A percentile compares a stretch with the other conserved stretches of the same genome.
Evolutionary conservation across 2,329 filamentous ascomycete genomes (phyloP).

Genomic region (Apiospora koreana): DNA sequence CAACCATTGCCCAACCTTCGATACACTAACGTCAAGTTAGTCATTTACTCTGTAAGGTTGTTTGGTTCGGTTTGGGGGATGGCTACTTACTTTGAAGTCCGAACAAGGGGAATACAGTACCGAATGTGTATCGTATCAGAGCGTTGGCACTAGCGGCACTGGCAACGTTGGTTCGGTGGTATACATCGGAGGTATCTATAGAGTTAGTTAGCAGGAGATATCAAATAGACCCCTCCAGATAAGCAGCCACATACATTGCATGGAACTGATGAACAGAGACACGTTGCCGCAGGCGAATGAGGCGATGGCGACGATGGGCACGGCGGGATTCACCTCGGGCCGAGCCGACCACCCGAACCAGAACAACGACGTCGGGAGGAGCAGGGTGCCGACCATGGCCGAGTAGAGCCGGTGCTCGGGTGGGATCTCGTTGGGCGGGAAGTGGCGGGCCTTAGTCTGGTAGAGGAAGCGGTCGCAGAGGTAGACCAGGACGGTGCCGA

Average conservation of each 20-base stretch:
- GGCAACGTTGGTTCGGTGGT: constrained; percentile 55
- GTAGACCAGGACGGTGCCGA: constrained; percentile 43
- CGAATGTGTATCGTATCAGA: constrained; percentile 56
- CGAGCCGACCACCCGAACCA: constrained; percentile 62
- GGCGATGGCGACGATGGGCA: constrained; percentile 51
- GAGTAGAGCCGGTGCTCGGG: constrained; percentile 61
- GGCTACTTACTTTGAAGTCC: constrained; percentile 52
- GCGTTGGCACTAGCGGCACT: constrained; percentile 62
- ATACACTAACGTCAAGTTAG: constrained; percentile 38
- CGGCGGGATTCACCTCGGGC: constrained; percentile 48
- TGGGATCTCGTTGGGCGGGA: constrained; percentile 37
- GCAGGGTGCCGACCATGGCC: constrained; percentile 58
- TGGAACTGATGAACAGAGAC: constrained; percentile 53
- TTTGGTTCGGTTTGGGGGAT: accelerated
- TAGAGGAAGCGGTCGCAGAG: constrained; percentile 46
- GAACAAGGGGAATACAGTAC: constrained; percentile 61
- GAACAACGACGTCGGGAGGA: constrained; percentile 55
- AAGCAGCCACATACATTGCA: constrained; percentile 18
- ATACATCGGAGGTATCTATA: constrained; percentile 50
- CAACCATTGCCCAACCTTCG: constrained; percentile 43
- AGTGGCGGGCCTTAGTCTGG: constrained; percentile 33
- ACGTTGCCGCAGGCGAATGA: constrained; percentile 63
- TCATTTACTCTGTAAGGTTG: accelerated
- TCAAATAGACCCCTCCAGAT: neutral
- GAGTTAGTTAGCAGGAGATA: neutral